Base-by-base conservation (phyloP, 2,329 filamentous ascomycete genomes). In the Lachnellula occidentalis region DNA sequence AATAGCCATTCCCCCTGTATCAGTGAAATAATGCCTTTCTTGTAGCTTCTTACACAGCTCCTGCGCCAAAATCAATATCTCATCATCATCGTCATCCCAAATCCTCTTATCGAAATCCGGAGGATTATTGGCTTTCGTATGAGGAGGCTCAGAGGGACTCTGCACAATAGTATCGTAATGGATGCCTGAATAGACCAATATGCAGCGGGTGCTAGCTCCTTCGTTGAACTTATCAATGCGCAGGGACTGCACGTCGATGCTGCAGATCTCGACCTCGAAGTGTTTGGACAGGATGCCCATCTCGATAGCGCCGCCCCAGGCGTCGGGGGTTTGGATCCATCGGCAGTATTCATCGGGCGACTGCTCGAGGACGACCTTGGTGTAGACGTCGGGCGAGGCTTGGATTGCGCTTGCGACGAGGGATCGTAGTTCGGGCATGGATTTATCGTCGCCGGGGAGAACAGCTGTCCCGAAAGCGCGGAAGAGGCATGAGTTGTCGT, bases 401-500 rank as follows among this genome's bases (percentile, higher is more conserved):
- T 88, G 83, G 56, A 97, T 96, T 48, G 83, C 83, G 50, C 87
- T 82, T 2, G 89, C 90, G 19, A 96, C 85, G 58, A 95, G 78
- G 14, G 81, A 84, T 53, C 92, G 85, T 17, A 96, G 77, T 64
- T 88, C 85, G 0, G 77, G 81, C 82, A 88, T 87, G 8, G 78
- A 77, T 59, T 86, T 83, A 63, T 87, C 77, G 1, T 77, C 76
- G 34, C 82, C 65, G 14, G 66, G 68, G 24, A 90, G 81, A n/a
- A 95, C 78, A 3, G 88, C 88, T 51, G 86, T 87, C 15, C 89
- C 88, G 46, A 97, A 85, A 0, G 92, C 92, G 27, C 91, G 88
- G 72, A 96, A 97, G 66, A 97, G 84, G 72, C 92, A 97, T 55
- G 86, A 90, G 71, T 96, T 96, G 71, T 97, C 92, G 67, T 96